Evolutionary conservation across 148 eudicot species (phyloP), one percentile per base, ranked within the genome.

Genomic region (Silene uniflora): DNA sequence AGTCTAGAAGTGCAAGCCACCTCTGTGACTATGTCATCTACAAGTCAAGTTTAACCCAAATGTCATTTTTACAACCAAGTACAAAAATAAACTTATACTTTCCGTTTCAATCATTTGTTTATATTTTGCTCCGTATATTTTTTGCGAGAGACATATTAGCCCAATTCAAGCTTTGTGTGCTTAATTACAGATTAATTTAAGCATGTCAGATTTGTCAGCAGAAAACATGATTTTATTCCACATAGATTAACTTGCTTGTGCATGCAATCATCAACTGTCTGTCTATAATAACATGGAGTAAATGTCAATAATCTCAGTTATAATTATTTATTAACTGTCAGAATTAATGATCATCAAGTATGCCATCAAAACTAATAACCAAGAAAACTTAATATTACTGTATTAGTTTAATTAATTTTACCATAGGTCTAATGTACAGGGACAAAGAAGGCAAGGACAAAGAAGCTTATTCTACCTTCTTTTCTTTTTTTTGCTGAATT

Each of bases 341-440:
- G 69, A 77, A 77, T 27, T 71, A 42, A 49, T 47, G 56, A 71
- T 77, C 63, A 77, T 70, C 22, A 62, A 23, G 24, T 61, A 70
- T 63, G 68, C 72, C 73, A 79, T 79, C 74, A 68, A 69, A 63
- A 60, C 32, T 46, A 58, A 79, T 78, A 58, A 77, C 70, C 71
- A 46, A 35, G 32, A 71, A 63, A 61, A 49, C 67, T 18, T 72
- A 47, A 27, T n/a, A n/a, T n/a, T n/a, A n/a, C n/a, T n/a, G 72
- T 67, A 24, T 67, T 46, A 69, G 74, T 68, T 32, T 74, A 52
- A 47, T 27, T 60, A 18, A 49, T n/a, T 67, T 46, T 64, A 8
- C 10, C 22, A 19, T 7, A 69, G 75, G 9, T 62, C 71, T 72
- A 63, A 10, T n/a, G n/a, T n/a, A n/a, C n/a, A n/a, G n/a, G n/a